phyloP scores from a whole-genome alignment of 1,139 yeast genomes.

The Candida tunisiensis region DNA sequence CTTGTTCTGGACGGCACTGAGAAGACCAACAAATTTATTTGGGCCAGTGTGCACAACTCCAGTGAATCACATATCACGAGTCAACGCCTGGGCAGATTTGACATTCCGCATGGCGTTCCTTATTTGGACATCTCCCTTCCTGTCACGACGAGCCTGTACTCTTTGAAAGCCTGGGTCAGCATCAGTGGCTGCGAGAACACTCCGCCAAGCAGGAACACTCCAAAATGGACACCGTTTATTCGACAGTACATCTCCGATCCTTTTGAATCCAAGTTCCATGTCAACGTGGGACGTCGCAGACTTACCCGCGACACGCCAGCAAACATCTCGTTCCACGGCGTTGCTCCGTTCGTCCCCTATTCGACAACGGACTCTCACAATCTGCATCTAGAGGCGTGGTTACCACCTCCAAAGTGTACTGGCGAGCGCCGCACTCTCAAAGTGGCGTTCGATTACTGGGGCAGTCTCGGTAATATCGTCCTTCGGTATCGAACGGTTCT shows the following conservation, averaged over 20 bases:
- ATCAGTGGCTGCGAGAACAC: conserved; percentile 17
- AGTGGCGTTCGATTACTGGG: conserved; percentile 17
- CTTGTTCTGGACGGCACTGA: no score
- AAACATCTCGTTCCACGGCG: conserved; percentile 40
- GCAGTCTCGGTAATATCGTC: conserved; percentile 19
- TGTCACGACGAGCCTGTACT: conserved; percentile 5
- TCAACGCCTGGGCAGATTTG: no score
- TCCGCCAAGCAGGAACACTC: background rate
- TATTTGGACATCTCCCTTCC: no score
- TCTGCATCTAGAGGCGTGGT: conserved; percentile 16
- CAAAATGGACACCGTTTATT: conserved; percentile 2
- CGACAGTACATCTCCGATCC: conserved; percentile 6
- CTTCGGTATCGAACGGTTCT: conserved; percentile 18
- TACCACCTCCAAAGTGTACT: background rate
- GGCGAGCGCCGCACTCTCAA: conserved; percentile 4
- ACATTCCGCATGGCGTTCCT: no score
- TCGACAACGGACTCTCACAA: conserved; percentile 10
- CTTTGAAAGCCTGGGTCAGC: conserved; percentile 4
- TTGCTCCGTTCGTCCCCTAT: conserved; percentile 68
- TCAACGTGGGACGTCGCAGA: conserved; percentile 4
- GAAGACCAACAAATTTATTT: no score
- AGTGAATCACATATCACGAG: no score
- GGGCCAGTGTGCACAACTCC: no score
- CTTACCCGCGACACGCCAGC: conserved; percentile 5
- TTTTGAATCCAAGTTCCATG: no score